These are phyloP conservation scores for Rheum nobile DNA, from an alignment of 148 eudicot species.

Conservation along the genomic window DNA sequence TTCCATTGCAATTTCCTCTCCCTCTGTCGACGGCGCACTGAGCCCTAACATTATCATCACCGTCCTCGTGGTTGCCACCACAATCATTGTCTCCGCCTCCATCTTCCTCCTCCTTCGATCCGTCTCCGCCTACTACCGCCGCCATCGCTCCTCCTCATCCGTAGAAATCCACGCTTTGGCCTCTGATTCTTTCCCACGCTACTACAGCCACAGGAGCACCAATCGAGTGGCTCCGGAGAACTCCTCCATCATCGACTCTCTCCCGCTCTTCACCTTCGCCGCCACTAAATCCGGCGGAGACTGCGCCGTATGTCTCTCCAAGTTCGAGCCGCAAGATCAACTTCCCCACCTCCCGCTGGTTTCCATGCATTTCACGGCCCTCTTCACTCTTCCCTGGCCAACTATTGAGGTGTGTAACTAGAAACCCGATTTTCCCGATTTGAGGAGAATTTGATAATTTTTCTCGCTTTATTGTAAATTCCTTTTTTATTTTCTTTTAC, in stretches of 20 bases:
- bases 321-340: constrained; percentile 59
- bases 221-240: constrained; percentile 2
- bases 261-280: constrained; percentile 69
- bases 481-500: too few species aligned
- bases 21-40: background rate
- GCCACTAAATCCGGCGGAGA: constrained; percentile 33
- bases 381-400: too few species aligned
- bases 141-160: constrained; percentile 5
- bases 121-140: constrained; percentile 24
- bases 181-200: constrained; percentile 1
- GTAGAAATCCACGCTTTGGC: background rate
- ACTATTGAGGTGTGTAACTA: too few species aligned
- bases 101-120: constrained; percentile 56
- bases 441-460: too few species aligned
- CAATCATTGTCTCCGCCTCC: constrained; percentile 48
- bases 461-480: too few species aligned
- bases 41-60: constrained; percentile 20
- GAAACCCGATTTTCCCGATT: too few species aligned
- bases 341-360: constrained; percentile 61
- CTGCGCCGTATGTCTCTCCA: constrained; percentile 80
- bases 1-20: too few species aligned
- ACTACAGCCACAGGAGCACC: background rate
- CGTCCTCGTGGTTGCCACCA: constrained; percentile 38
- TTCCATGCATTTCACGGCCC: constrained; percentile 92
- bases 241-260: constrained; percentile 23